Base-by-base conservation (phyloP, 2,329 filamentous ascomycete genomes). In the Apiospora phragmitis region DNA sequence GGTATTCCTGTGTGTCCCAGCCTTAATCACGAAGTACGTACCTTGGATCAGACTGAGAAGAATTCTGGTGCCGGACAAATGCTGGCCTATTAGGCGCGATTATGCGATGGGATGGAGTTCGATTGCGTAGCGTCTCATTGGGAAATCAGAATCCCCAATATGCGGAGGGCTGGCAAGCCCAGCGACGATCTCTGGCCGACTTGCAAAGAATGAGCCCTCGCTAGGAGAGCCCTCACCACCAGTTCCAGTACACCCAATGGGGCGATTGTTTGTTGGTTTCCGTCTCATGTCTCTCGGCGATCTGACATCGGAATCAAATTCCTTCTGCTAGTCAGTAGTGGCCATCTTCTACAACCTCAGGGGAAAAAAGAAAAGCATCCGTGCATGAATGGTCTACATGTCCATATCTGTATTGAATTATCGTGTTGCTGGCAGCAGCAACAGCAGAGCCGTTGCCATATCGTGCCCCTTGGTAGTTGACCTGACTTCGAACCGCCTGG, bases 221-320 rank as follows among this genome's bases (percentile, higher is more conserved):
- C 55, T 38, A 62, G 55, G 55, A 62, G 55, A 62, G 55, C 55
- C 55, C 55, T 62, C 55, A 62, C 18, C 29, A 62, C 55, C 55
- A 62, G 32, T 62, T 62, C 55, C 55, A 21, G 29, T 35, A 38
- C 55, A 62, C 55, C 55, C 55, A 62, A 62, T 62, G 32, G 55
- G 55, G 55, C 55, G 18, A 62, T 62, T 62, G 55, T 62, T 62
- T 62, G 55, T 62, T 62, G 55, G 55, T 62, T 62, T 62, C 55
- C 55, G 55, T 62, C 55, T 62, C 32, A 62, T 62, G 55, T 62
- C 55, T 62, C 55, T 38, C 32, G 55, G 32, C 55, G 29, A 62
- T 62, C 55, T 62, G 55, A 62, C 55, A 62, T 62, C 55, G 55
- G 55, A n/a, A 38, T 62, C 55, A n/a, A 62, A 62, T 62, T 62